These are phyloP conservation scores for Starmera amethionina DNA, from an alignment of 805 yeast genomes.

Conservation along the genomic window DNA sequence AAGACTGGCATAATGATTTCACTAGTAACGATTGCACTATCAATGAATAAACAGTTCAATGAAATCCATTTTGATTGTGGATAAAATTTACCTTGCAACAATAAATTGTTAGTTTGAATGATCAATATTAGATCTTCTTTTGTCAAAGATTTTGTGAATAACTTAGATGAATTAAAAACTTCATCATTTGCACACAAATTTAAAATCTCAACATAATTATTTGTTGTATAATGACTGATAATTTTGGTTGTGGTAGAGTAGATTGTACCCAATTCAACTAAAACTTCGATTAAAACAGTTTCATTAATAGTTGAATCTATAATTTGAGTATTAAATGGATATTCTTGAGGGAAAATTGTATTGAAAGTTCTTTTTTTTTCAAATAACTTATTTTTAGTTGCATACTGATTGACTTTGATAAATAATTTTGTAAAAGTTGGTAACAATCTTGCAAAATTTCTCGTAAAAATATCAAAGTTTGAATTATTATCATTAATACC, in stretches of 20 bases:
- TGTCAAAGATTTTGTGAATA: conserved; percentile 30
- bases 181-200: conserved; percentile 24
- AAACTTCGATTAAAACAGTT: conserved; percentile 57
- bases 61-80: conserved; percentile 72
- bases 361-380: conserved; percentile 58
- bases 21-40: conserved; percentile 43
- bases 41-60: conserved; percentile 44
- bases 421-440: conserved; percentile 46
- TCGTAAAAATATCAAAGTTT: conserved; percentile 29
- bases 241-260: conserved; percentile 45
- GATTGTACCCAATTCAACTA: conserved; percentile 60
- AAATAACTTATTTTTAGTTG: conserved; percentile 27
- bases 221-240: conserved; percentile 28
- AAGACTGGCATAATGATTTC: conserved; percentile 44
- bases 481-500: conserved; percentile 20
- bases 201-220: conserved; percentile 35
- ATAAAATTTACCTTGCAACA: conserved; percentile 47
- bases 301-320: conserved; percentile 70
- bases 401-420: conserved; percentile 41
- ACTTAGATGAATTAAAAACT: conserved; percentile 29
- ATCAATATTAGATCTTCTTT: conserved; percentile 32
- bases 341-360: conserved; percentile 53
- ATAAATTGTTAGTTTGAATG: conserved; percentile 38
- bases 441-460: conserved; percentile 39
- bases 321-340: conserved; percentile 55